phyloP scores from a whole-genome alignment of 345 rosid species.

The Eucalyptus melliodora region DNA sequence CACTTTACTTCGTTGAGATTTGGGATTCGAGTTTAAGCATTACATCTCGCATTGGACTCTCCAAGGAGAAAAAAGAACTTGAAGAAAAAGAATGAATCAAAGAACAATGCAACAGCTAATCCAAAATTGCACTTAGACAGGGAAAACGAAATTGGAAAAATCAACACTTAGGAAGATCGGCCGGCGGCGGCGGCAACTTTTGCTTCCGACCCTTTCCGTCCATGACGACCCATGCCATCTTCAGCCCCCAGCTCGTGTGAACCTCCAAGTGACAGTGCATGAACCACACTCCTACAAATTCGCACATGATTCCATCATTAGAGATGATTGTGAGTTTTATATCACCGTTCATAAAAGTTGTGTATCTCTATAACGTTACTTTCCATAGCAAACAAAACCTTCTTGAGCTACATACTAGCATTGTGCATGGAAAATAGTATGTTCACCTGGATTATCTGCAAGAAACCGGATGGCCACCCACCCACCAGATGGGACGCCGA shows the following conservation, averaged over 20 bases:
- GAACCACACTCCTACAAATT: conserved; percentile 25
- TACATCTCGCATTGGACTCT: background rate
- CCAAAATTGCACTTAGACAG: background rate
- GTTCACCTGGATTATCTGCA: conserved; percentile 32
- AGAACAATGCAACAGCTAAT: background rate
- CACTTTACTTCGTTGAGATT: background rate
- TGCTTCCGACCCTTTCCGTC: conserved; percentile 27
- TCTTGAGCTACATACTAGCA: background rate
- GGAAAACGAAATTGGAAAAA: background rate
- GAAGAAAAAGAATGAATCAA: background rate
- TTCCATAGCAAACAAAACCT: background rate
- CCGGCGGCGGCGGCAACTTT: conserved; percentile 36
- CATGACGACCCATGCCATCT: conserved; percentile 46
- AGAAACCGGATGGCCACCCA: conserved; percentile 48
- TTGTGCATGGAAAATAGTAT: background rate
- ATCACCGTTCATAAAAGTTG: background rate
- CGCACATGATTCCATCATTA: background rate
- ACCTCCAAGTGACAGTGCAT: conserved; percentile 50
- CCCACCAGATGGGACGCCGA: conserved; percentile 43
- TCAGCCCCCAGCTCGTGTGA: conserved; percentile 52
- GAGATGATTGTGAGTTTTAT: background rate
- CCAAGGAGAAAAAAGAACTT: background rate
- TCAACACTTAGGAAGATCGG: conserved; percentile 46
- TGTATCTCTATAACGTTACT: background rate
- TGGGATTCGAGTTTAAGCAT: background rate